Base-by-base conservation (phyloP, 106 monocot genomes). In the Platanthera zijinensis region DNA sequence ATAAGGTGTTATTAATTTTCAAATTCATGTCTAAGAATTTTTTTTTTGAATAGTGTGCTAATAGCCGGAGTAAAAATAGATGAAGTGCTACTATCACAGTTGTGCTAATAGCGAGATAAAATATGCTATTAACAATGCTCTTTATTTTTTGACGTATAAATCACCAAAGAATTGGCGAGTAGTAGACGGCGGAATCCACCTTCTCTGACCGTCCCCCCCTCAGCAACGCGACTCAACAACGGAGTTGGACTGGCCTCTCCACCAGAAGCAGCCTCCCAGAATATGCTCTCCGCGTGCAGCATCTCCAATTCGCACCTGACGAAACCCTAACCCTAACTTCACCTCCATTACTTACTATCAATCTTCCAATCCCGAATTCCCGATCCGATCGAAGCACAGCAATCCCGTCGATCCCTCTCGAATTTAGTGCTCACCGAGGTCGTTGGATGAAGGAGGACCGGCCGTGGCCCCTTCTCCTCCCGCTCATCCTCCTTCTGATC, bases 371-470 rank as follows among this genome's bases (percentile, higher is more conserved):
- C 69, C 52, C 68, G 45, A 39, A 14, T 50, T 49, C 69, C 52
- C 68, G 45, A 39, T 18, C 52, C 46, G 57, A 64, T 53, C 79
- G 21, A 57, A 48, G 30, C 5, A 28, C 1, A 50, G 56, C 75
- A 54, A 64, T 47, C 25, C 7, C 7, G 70, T 39, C 17, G 5
- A n/a, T 48, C 18, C 48, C 5, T n/a, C 48, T 14, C n/a, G 5
- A 48, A 48, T 71, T 48, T 71, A 48, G 17, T n/a, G 5, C 7
- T 71, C 6, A 48, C 48, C 48, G 22, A 21, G 8, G 51, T 15
- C 12, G 72, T 30, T 56, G 51, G 19, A 86, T 90, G 85, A 80
- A 79, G 71, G 73, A 79, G 71, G 73, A 71, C 8, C 22, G 62
- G 22, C 49, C 21, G 48, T 70, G 70, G 21, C 3, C 45, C 51